Evolutionary conservation across 768 basidiomycete species (phyloP).

Genomic region (Lentinula detonsa): DNA sequence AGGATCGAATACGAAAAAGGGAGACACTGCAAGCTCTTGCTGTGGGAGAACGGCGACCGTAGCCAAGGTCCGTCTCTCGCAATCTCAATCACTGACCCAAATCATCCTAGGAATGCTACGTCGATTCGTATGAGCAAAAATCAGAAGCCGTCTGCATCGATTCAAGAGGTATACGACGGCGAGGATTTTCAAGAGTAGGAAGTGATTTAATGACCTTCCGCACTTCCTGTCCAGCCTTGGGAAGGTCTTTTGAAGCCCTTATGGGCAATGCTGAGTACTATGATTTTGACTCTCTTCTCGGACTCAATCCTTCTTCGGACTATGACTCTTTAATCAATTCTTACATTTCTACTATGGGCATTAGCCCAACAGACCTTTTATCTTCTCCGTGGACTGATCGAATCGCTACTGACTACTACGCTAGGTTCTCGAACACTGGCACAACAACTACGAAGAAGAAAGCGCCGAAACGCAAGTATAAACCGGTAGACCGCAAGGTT

Average conservation of each 20-base stretch:
- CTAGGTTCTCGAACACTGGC: too few relatives aligned
- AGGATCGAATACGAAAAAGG: constrained; percentile 6
- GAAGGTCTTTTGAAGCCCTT: constrained; percentile 11
- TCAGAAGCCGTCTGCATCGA: background rate
- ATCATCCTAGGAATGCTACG: background rate
- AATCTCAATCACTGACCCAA: background rate
- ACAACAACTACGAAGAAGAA: too few relatives aligned
- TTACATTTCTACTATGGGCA: background rate
- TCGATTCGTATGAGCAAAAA: background rate
- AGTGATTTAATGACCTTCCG: background rate
- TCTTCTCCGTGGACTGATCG: constrained; percentile 6
- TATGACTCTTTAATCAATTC: background rate
- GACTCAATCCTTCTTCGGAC: background rate
- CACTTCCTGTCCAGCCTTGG: background rate
- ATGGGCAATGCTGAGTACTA: constrained; percentile 1
- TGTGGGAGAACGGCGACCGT: background rate
- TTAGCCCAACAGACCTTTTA: background rate
- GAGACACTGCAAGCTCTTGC: background rate
- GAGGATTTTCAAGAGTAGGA: background rate
- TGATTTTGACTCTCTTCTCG: background rate
- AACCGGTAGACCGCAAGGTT: background rate
- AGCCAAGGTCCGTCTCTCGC: background rate
- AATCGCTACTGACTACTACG: too few relatives aligned
- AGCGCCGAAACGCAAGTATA: too few relatives aligned
- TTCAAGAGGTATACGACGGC: background rate